Conservation (phyloP, 1,139 yeast species). For the Yarrowia galli region DNA sequence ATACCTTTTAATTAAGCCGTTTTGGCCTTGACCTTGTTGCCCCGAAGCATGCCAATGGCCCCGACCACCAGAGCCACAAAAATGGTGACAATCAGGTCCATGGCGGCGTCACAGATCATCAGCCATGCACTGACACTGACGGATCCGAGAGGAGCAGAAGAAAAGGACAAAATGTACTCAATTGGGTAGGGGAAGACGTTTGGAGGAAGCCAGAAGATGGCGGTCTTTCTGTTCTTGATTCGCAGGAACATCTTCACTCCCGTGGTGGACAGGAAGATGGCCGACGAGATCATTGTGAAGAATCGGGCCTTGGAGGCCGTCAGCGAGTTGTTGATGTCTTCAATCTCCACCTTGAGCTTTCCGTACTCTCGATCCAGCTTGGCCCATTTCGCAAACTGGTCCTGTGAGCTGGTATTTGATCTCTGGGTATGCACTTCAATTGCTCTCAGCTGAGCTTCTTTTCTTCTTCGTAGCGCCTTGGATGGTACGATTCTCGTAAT, state of each 20-base stretch:
- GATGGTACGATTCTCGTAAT: slow-evolving; percentile 54
- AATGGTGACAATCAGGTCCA: slow-evolving; percentile 39
- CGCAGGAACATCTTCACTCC: slow-evolving; percentile 59
- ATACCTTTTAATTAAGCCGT: neutral
- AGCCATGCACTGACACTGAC: slow-evolving; percentile 54
- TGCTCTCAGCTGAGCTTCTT: slow-evolving; percentile 57
- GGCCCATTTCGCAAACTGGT: slow-evolving; percentile 96
- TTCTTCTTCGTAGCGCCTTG: slow-evolving; percentile 52
- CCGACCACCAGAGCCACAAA: slow-evolving; percentile 24
- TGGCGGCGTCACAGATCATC: slow-evolving; percentile 47
- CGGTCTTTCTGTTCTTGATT: slow-evolving; percentile 62
- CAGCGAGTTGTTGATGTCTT: slow-evolving; percentile 51
- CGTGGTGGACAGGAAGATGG: slow-evolving; percentile 48
- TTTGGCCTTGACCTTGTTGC: slow-evolving; percentile 30
- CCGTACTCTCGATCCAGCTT: slow-evolving; percentile 79
- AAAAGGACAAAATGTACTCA: slow-evolving; percentile 66
- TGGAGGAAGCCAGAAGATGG: slow-evolving; percentile 67
- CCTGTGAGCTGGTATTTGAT: slow-evolving; percentile 79
- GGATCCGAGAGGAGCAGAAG: slow-evolving; percentile 60
- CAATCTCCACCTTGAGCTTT: slow-evolving; percentile 62
- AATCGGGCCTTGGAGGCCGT: slow-evolving; percentile 54
- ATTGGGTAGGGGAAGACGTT: slow-evolving; percentile 64
- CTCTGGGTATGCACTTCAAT: slow-evolving; percentile 60
- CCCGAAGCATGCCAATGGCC: slow-evolving; percentile 11
- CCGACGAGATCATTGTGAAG: slow-evolving; percentile 46